Percentiles rank a stretch among this genome's conserved stretches.
Conservation (phyloP, 2,329 filamentous ascomycete genomes). For the Exserohilum rostratum region DNA sequence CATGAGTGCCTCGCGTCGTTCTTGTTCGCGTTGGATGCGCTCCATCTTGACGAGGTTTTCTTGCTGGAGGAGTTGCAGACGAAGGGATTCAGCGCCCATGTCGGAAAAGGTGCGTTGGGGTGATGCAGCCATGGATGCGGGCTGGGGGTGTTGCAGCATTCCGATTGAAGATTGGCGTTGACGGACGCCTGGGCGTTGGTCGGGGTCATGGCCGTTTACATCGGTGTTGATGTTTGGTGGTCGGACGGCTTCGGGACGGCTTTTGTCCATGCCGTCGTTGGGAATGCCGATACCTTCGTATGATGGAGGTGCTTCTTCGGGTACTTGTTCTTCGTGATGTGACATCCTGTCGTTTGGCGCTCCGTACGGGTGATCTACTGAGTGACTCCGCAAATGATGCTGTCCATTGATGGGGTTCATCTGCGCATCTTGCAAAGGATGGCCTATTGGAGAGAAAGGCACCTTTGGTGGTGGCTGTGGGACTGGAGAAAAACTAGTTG, state of each 20-base stretch:
- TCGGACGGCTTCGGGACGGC: constrained; percentile 31
- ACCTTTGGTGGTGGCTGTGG: constrained; percentile 33
- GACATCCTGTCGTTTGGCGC: constrained; percentile 11
- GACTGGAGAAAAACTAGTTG: constrained; percentile 26
- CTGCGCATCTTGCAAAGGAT: constrained; percentile 12
- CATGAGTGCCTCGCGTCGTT: constrained; percentile 32
- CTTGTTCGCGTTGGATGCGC: constrained; percentile 36
- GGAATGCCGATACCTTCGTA: constrained; percentile 41
- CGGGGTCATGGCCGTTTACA: constrained; percentile 10
- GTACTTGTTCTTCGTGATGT: constrained; percentile 28
- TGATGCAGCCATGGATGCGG: constrained; percentile 49
- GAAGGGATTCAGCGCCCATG: constrained; percentile 46
- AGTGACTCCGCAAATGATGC: constrained; percentile 18
- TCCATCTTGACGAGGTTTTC: constrained; percentile 43
- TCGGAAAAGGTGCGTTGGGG: constrained; percentile 44
- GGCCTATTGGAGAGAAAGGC: constrained; percentile 31
- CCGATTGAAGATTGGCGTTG: constrained; percentile 41
- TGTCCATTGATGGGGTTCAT: constrained; percentile 16
- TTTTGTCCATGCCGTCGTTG: constrained; percentile 41
- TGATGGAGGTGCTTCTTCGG: constrained; percentile 43
- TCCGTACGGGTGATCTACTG: constrained; percentile 12
- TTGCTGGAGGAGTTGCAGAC: constrained; percentile 41
- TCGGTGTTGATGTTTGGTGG: constrained; percentile 42
- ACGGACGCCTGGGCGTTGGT: constrained; percentile 28
- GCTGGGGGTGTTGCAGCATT: constrained; percentile 47